Evolutionary conservation across 1,284 basidiomycete species (phyloP).

Genomic region (Neolentinus lepideus): DNA sequence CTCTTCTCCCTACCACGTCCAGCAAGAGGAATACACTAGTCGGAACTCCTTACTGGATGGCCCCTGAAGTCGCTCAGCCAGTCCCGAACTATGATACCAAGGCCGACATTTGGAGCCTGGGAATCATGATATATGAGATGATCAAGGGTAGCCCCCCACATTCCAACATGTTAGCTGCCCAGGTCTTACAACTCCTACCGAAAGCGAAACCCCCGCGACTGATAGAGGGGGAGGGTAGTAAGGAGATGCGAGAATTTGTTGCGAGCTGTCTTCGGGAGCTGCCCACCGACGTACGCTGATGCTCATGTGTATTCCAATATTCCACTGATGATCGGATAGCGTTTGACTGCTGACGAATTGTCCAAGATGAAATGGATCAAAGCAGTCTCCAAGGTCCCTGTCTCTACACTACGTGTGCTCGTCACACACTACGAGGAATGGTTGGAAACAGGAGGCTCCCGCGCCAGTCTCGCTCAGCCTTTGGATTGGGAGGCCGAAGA

Average conservation of each 20-base stretch:
- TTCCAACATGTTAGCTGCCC: constrained; percentile 74
- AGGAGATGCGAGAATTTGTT: constrained; percentile 88
- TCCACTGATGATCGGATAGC: constrained; percentile 35
- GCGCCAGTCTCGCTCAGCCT: constrained; percentile 73
- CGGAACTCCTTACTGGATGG: constrained; percentile 99
- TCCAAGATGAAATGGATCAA: constrained; percentile 93
- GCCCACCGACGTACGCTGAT: constrained; percentile 60
- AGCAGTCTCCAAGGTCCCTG: constrained; percentile 58
- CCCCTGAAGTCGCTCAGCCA: constrained; percentile 90
- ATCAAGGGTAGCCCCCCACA: constrained; percentile 91
- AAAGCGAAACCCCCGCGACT: constrained; percentile 81
- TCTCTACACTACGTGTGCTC: constrained; percentile 79
- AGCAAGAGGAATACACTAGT: constrained; percentile 93
- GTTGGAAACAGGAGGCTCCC: constrained; percentile 75
- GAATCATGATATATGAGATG: constrained; percentile 95
- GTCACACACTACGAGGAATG: constrained; percentile 70
- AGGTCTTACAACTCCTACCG: constrained; percentile 90
- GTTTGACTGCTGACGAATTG: constrained; percentile 87
- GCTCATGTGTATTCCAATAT: not conserved
- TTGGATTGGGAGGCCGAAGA: constrained; percentile 67
- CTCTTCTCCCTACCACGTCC: constrained; percentile 78
- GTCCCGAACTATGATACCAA: constrained; percentile 88
- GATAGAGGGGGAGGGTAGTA: constrained; percentile 71
- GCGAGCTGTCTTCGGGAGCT: constrained; percentile 80
- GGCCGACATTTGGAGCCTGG: constrained; percentile 96